Conservation (phyloP, 345 rosid species). For the Rubroshorea leprosula region DNA sequence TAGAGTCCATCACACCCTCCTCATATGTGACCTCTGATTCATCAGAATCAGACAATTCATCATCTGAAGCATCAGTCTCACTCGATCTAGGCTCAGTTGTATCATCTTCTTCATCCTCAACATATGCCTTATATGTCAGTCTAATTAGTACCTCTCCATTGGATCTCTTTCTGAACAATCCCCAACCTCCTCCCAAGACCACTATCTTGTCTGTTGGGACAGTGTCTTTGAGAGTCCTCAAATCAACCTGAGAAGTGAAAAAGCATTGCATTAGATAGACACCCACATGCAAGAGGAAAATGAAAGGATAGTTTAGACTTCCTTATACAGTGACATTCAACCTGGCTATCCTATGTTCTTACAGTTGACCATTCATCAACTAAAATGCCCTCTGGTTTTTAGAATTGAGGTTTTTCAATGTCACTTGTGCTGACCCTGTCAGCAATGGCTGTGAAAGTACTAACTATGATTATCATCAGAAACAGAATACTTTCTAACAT, state of each 20-base stretch:
- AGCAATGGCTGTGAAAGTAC: no score
- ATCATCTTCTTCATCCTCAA: slow-evolving; percentile 97
- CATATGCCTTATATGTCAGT: slow-evolving; percentile 91
- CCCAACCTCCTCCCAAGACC: slow-evolving; percentile 73
- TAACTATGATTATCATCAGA: no score
- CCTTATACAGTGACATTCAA: no score
- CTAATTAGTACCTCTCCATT: slow-evolving; percentile 83
- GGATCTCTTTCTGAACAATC: slow-evolving; percentile 61
- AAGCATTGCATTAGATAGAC: slow-evolving; percentile 17
- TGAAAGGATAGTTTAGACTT: neutral
- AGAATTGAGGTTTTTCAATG: no score
- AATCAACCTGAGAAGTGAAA: slow-evolving; percentile 51
- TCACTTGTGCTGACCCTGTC: no score
- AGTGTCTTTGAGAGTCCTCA: slow-evolving; percentile 79
- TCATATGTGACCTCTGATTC: slow-evolving; percentile 40
- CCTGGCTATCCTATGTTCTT: no score
- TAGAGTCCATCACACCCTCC: slow-evolving; percentile 26
- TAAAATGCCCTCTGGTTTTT: no score
- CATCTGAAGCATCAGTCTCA: slow-evolving; percentile 57
- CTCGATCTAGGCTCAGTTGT: slow-evolving; percentile 33
- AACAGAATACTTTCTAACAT: no score
- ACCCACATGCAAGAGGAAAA: slow-evolving; percentile 9
- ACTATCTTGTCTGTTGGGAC: slow-evolving; percentile 86
- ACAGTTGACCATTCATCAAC: no score
- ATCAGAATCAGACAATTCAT: slow-evolving; percentile 66